Base-by-base conservation (phyloP, 768 basidiomycete species). In the Calocybe cyanea region DNA sequence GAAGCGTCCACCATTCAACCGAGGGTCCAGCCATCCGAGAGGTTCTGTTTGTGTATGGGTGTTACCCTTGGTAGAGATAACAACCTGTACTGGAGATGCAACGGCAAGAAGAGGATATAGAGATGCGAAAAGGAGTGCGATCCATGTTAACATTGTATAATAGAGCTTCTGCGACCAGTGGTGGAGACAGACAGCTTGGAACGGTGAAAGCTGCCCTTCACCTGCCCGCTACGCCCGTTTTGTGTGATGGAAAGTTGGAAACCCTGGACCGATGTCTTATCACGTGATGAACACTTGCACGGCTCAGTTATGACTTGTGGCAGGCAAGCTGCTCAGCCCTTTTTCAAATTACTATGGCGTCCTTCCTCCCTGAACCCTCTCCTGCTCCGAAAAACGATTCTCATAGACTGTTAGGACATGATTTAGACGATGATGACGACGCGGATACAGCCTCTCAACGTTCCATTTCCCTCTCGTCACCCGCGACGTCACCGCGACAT, bases 391-490 rank as follows among this genome's bases (percentile, higher is more conserved):
- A 56, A 38, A 61, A 61, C 15, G 57, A 62, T 37, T 53, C 57
- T 34, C 65, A 56, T 48, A 54, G 54, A 41, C 56, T 65, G 34
- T 52, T 61, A 14, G 64, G 64, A 43, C 57, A 46, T 20, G 66
- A 68, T 21, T 28, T 28, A 28, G 55, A 63, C 13, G 63, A 64
- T 47, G 75, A 75, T 45, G 75, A 73, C 46, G 85, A 85, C 52
- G 80, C 74, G 46, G 88, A 90, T 57, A 88, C 85, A 4, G 86
- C 88, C 13, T 88, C 86, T 7, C 84, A 87, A 56, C 79, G 75
- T 32, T 90, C 88, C 1, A 85, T 90, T 41, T 76, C 86, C 18
- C 78, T 90, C 33, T 81, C 80, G 23, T 87, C 86, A 2, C 76
- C 84, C 2, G 62, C 78, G 11, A 61, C 48, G 38, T 87, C 87